Base-by-base conservation (phyloP, 306 rosid genomes). In the Trifolium dubium region DNA sequence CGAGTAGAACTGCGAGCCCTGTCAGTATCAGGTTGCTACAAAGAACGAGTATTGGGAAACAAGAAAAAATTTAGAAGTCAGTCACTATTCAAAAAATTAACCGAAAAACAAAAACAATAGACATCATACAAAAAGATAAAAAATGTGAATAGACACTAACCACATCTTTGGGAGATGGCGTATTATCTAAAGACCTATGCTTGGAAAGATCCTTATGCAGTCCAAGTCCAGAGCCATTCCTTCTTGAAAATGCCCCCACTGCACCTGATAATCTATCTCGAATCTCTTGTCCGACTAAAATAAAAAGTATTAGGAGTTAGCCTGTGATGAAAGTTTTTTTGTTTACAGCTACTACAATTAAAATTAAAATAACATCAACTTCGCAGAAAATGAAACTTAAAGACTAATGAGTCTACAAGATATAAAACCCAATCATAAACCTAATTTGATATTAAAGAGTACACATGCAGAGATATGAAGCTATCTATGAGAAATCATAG, bases 181-280 rank as follows among this genome's bases (percentile, higher is more conserved):
- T 83, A 8, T 81, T 91, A 79, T 89, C 92, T 59, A 91, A 76
- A 62, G 90, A 81, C 80, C 89, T 87, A 43, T 88, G 90, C 40
- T 37, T 83, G 43, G 91, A 81, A 75, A 72, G 85, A 74, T 92
- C 96, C 35, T 90, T 73, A 70, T 79, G 89, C 77, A 89, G 78
- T 62, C 86, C 92, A 78, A 76, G 89, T 49, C 87, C 90, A 29
- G 89, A 54, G 70, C 79, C 73, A 82, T 90, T 92, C 89, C 90
- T 89, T 82, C 98, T 89, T 64, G 88, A 82, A 86, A 92, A 92
- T 72, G 92, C 97, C 72, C 86, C 97, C 14, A 92, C 90, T 3
- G 93, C 93, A 75, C 97, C 98, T 1, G 96, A 82, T 40, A 60
- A 71, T 73, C 91, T 86, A 55, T 94, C 97, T 73, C 96, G 89